A percentile compares a stretch with the other conserved stretches of the same genome.
phyloP scores from a whole-genome alignment of 148 eudicot species.

The Vaccinium macrocarpon region DNA sequence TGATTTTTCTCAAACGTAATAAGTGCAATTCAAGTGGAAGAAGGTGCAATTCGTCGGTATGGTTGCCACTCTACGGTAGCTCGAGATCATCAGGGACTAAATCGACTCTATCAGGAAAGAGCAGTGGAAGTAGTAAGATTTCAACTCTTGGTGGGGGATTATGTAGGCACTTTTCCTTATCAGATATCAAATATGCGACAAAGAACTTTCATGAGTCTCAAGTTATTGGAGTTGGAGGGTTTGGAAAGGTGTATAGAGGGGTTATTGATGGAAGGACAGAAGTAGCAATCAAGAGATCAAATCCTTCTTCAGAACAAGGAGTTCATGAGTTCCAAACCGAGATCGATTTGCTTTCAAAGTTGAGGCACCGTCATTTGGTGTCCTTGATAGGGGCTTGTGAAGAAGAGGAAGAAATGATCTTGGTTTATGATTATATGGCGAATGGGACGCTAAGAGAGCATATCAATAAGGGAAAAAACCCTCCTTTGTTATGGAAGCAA shows the following conservation, averaged over 20 bases:
- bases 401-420: conserved; percentile 37
- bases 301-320: conserved; percentile 44
- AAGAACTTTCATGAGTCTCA: conserved; percentile 31
- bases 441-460: conserved; percentile 47
- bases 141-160: conserved; percentile 25
- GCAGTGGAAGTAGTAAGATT: conserved; percentile 17
- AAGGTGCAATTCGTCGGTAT: neutral
- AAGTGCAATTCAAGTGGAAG: neutral
- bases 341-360: conserved; percentile 39
- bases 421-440: conserved; percentile 45
- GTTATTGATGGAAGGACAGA: conserved; percentile 21
- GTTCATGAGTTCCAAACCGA: conserved; percentile 38
- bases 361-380: conserved; percentile 40
- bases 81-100: conserved; percentile 17
- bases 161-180: conserved; percentile 30
- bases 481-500: conserved; percentile 31
- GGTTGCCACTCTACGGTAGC: conserved; percentile 35
- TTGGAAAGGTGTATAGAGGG: conserved; percentile 41
- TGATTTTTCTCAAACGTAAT: conserved; percentile 6
- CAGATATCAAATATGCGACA: conserved; percentile 34
- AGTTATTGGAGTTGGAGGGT: conserved; percentile 47
- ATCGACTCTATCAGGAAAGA: conserved; percentile 5
- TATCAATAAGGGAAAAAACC: conserved; percentile 18
- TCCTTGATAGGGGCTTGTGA: conserved; percentile 44
- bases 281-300: conserved; percentile 45